Percentiles rank a stretch among this genome's conserved stretches.
Conservation (phyloP, 192 early-diverging fungal genomes). For the Gonapodya prolifera region DNA sequence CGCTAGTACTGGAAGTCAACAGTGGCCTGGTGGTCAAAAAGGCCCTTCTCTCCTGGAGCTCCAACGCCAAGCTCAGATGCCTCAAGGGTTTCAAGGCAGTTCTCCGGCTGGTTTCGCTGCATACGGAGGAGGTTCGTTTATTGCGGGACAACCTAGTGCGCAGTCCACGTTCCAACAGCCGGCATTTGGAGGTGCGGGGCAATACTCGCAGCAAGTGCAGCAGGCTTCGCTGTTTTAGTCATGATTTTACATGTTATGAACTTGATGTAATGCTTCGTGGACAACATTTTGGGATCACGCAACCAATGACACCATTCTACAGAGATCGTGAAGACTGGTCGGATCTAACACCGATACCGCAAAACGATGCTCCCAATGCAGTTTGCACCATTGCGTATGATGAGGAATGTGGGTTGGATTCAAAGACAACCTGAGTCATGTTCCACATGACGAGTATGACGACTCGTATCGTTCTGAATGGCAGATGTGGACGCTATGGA, state of each 20-base stretch:
- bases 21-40: background rate
- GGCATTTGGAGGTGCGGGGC: background rate
- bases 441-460: background rate
- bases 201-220: background rate
- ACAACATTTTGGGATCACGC: background rate
- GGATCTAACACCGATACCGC: conserved; percentile 57
- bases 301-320: background rate
- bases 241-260: background rate
- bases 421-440: background rate
- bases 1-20: background rate
- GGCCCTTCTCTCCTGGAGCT: background rate
- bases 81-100: background rate
- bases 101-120: background rate
- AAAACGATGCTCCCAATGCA: conserved; percentile 71
- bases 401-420: conserved; percentile 50
- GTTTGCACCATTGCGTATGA: conserved; percentile 69
- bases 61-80: background rate
- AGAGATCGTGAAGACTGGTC: conserved; percentile 28
- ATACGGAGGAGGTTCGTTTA: background rate
- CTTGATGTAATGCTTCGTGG: background rate
- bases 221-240: background rate
- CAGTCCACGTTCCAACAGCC: background rate
- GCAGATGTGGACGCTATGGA: conserved; percentile 65
- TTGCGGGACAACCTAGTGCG: background rate
- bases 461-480: background rate